Evolutionary conservation across 257 asterid species (phyloP), one percentile per base, ranked within the genome.

Genomic region (Leonotis leonurus): DNA sequence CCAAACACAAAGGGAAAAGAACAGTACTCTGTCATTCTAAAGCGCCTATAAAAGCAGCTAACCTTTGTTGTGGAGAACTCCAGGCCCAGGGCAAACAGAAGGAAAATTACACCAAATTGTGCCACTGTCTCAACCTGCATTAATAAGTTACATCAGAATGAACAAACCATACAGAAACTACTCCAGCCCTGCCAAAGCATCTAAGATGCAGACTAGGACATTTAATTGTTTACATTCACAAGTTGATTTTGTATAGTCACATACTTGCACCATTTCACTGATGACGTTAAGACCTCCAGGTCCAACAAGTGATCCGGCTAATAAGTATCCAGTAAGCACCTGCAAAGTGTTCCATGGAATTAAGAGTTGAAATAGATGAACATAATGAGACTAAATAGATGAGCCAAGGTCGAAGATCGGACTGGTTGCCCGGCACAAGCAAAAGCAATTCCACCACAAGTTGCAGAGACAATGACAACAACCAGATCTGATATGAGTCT

Each of bases 401-500:
- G 29, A 17, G 73, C 63, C 66, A 71, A 70, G 67, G 72, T 61
- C 57, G 30, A 73, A 65, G 56, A 77, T 61, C 86, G 68, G 40
- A 93, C 99, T 83, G 99, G 99, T 74, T 93, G 99, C 65, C 99
- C 99, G 66, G 96, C 96, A 85, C 97, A 93, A 67, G 99, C 96
- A 75, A 93, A 93, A 37, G 97, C 97, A 73, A 93, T 89, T 68
- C 99, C 99, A 69, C 99, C 99, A 59, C 97, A 87, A 63, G 99
- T 87, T 65, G 99, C 99, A 80, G 99, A 90, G 30, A 93, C 99
- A 67, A 93, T 89, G 69, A 93, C 97, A 13, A 93, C 95, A 55
- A 93, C 99, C 63, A 93, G 86, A 70, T 93, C 99, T 16, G 96
- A 93, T 78, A 93, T 93, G 82, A 93, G 86, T 85, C 99, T 93